Evolutionary conservation across 805 yeast genomes (phyloP), one percentile per base, ranked within the genome.

Genomic region (Ogataea nitratoaversa): DNA sequence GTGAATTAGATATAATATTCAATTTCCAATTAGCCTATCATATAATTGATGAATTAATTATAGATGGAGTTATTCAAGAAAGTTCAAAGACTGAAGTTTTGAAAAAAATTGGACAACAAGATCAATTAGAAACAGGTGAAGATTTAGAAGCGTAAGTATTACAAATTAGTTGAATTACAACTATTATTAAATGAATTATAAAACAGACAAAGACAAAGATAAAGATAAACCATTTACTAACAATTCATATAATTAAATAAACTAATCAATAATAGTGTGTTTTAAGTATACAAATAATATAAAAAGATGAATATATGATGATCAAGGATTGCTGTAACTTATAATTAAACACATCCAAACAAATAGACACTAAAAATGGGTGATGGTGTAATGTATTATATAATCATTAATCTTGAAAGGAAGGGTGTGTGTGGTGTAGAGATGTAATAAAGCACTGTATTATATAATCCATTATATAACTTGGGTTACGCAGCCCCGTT

Each of bases 1-100:
- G 97, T 65, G 99, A 93, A 61, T 70, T 93, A 54, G 99, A 93
- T 65, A 93, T 93, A 47, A 93, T 93, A 36, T 93, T 93, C 74
- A 93, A 95, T 56, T 93, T 93, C 66, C 86, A 85, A 52, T 84
- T 86, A 58, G 97, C 98, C 0, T 93, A 93, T 61, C 85, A 87
- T 63, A 83, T 93, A 11, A 68, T 93, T 48, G 96, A 93, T 61
- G 99, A 93, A 60, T 69, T 93, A 50, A 63, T 93, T 36, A 74
- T 91, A 36, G 96, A 90, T 50, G 99, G 99, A 0, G 81, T 83
- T 36, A 62, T 93, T 17, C 84, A 85, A 48, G 99, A 93, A 57
- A 76, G 87, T 32, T 82, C 91, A 12, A 80, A 82, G 50, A 75
- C 79, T 40, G 96, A 86, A 53, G 88, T 89, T 2, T 65, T 91